These are phyloP conservation scores for Sutorius eximius DNA, from an alignment of 1,284 basidiomycete species.

Conservation along the genomic window DNA sequence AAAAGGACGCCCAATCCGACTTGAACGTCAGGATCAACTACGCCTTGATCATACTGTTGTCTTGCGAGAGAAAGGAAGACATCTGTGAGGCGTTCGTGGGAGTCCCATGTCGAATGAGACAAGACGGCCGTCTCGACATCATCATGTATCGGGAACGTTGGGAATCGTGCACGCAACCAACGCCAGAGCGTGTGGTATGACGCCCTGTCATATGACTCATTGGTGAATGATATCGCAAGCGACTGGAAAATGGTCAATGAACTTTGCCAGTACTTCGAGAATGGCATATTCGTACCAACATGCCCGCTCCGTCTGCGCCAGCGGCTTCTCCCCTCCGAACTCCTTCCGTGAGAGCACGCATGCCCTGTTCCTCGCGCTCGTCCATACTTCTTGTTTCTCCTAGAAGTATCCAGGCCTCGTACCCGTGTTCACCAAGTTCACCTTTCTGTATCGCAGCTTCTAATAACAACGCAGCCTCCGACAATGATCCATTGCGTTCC, in stretches of 20 bases:
- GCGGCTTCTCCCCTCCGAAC: conserved; percentile 63
- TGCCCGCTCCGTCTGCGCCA: conserved; percentile 70
- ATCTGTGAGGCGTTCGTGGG: conserved; percentile 80
- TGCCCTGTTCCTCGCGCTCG: conserved; percentile 81
- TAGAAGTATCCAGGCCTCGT: conserved; percentile 91
- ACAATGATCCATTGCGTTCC: conserved; percentile 78
- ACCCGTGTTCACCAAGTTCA: conserved; percentile 75
- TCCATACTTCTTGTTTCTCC: conserved; percentile 97
- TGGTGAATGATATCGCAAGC: conserved; percentile 95
- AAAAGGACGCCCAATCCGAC: conserved; percentile 92
- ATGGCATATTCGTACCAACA: conserved; percentile 61
- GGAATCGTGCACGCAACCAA: conserved; percentile 83
- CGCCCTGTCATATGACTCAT: conserved; percentile 90
- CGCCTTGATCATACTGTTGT: conserved; percentile 65
- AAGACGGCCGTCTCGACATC: conserved; percentile 57
- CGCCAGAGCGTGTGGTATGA: conserved; percentile 87
- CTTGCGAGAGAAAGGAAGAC: conserved; percentile 86
- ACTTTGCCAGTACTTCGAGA: neutral
- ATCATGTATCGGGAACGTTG: conserved; percentile 57
- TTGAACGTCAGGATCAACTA: conserved; percentile 92
- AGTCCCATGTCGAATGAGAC: conserved; percentile 78
- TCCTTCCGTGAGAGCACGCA: conserved; percentile 73
- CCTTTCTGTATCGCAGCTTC: conserved; percentile 86
- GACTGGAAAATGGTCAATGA: conserved; percentile 52
- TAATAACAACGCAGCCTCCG: conserved; percentile 80